These are phyloP conservation scores for Daedaleopsis nitida DNA, from an alignment of 768 basidiomycete genomes.

Conservation along the genomic window DNA sequence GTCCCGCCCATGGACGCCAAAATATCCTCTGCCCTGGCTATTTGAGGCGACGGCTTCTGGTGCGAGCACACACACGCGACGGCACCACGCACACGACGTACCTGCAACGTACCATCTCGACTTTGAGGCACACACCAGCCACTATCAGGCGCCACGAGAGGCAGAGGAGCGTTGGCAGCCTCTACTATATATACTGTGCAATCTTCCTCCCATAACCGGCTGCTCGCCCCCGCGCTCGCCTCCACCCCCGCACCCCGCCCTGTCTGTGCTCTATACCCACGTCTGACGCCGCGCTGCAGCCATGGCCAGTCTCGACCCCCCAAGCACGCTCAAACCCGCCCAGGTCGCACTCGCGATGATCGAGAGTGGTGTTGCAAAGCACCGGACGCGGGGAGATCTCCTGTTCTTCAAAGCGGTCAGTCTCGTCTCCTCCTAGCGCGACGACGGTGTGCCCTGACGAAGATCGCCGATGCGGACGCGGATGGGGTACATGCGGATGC, in stretches of 20 bases:
- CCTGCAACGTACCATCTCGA: too few relatives aligned
- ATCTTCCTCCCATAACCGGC: too few relatives aligned
- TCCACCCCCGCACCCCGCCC: not conserved
- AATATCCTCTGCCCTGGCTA: slow-evolving; percentile 8
- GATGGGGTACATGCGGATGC: not conserved
- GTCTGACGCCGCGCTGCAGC: not conserved
- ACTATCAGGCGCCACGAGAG: too few relatives aligned
- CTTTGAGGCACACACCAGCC: too few relatives aligned
- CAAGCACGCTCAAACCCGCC: slow-evolving; percentile 57
- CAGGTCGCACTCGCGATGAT: slow-evolving; percentile 62
- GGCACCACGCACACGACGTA: too few relatives aligned
- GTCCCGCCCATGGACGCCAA: not conserved
- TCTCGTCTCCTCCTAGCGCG: slow-evolving; percentile 6
- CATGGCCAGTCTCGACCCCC: slow-evolving; percentile 24
- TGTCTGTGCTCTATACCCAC: not conserved
- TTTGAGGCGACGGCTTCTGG: not conserved
- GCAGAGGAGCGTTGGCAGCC: too few relatives aligned
- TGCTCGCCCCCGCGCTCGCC: not conserved
- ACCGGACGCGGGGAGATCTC: slow-evolving; percentile 59
- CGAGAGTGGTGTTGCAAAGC: slow-evolving; percentile 59
- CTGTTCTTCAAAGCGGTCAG: slow-evolving; percentile 72
- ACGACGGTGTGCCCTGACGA: not conserved
- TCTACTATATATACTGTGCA: too few relatives aligned
- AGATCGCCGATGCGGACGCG: not conserved
- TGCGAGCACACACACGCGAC: too few relatives aligned